phyloP scores from a whole-genome alignment of 495 filamentous ascomycete genomes.

The Penicillium dipodomyicola region DNA sequence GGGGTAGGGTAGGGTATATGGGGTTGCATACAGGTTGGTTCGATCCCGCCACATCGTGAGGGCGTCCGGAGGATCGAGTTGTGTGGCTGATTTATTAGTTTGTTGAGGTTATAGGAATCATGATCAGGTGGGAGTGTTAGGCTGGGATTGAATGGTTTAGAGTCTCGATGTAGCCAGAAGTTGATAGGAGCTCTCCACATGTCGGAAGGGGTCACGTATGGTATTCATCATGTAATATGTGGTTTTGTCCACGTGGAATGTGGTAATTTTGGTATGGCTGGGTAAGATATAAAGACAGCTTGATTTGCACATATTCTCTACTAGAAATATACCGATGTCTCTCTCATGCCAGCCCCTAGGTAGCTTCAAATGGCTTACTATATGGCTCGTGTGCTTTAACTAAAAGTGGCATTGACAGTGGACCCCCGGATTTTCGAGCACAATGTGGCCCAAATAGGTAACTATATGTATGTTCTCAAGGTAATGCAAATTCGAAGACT shows the following conservation, averaged over 20 bases:
- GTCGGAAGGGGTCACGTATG: slow-evolving; percentile 10
- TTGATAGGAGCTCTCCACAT: slow-evolving; percentile 12
- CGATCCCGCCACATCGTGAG: slow-evolving; percentile 92
- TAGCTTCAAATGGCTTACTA: background rate
- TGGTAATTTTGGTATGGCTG: slow-evolving; percentile 3
- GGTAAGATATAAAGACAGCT: background rate
- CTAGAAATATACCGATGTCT: background rate
- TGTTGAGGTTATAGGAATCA: slow-evolving; percentile 12
- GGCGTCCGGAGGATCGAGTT: slow-evolving; percentile 19
- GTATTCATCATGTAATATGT: slow-evolving; percentile 9
- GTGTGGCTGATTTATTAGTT: slow-evolving; percentile 20
- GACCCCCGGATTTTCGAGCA: background rate
- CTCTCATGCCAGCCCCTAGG: too few species aligned
- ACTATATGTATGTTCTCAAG: background rate
- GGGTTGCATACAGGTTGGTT: slow-evolving; percentile 77
- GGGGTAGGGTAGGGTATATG: slow-evolving; percentile 12
- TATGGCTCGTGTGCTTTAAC: background rate
- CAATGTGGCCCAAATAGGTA: background rate
- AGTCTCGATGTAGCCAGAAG: background rate
- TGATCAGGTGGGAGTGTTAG: slow-evolving; percentile 9
- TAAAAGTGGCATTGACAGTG: background rate
- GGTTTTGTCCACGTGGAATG: background rate
- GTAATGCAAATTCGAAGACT: background rate
- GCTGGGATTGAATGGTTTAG: slow-evolving; percentile 1
- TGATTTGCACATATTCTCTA: background rate